Evolutionary conservation across 345 rosid species (phyloP).

Genomic region (Gynandropsis gynandra): DNA sequence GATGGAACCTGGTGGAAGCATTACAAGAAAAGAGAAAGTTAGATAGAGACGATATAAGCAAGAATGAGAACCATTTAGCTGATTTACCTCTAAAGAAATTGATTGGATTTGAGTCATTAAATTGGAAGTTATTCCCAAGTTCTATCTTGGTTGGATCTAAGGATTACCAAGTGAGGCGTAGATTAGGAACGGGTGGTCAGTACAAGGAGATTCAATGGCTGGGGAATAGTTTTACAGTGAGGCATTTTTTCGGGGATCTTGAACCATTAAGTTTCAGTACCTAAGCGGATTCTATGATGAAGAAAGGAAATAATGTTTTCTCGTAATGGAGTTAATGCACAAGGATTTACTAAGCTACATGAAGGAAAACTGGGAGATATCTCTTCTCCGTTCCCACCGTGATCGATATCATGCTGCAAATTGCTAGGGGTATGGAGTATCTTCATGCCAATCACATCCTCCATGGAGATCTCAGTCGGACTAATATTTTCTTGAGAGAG

Average conservation of each 20-base stretch:
- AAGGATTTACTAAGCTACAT: constrained; percentile 53
- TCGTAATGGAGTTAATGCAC: constrained; percentile 75
- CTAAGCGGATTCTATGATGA: constrained; percentile 69
- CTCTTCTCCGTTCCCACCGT: constrained; percentile 48
- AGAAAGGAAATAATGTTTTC: constrained; percentile 58
- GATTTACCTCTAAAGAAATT: constrained; percentile 57
- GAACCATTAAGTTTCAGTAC: constrained; percentile 50
- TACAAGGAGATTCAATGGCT: constrained; percentile 85
- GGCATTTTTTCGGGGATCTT: constrained; percentile 53
- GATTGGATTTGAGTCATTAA: constrained; percentile 30
- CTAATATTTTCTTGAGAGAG: constrained; percentile 52
- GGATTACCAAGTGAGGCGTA: constrained; percentile 56
- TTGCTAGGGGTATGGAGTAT: constrained; percentile 89
- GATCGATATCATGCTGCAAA: constrained; percentile 75
- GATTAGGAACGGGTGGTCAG: constrained; percentile 49
- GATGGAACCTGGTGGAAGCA: constrained; percentile 63
- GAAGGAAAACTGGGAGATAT: constrained; percentile 55
- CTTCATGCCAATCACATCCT: constrained; percentile 52
- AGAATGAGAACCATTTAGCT: constrained; percentile 50
- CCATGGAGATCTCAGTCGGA: constrained; percentile 72
- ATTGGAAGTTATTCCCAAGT: constrained; percentile 49
- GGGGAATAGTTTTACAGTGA: constrained; percentile 55
- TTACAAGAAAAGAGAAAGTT: constrained; percentile 49
- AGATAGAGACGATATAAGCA: constrained; percentile 30
- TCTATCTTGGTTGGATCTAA: constrained; percentile 50